phyloP scores from a whole-genome alignment of 2,329 filamentous ascomycete species.

The Fusarium floridanum region DNA sequence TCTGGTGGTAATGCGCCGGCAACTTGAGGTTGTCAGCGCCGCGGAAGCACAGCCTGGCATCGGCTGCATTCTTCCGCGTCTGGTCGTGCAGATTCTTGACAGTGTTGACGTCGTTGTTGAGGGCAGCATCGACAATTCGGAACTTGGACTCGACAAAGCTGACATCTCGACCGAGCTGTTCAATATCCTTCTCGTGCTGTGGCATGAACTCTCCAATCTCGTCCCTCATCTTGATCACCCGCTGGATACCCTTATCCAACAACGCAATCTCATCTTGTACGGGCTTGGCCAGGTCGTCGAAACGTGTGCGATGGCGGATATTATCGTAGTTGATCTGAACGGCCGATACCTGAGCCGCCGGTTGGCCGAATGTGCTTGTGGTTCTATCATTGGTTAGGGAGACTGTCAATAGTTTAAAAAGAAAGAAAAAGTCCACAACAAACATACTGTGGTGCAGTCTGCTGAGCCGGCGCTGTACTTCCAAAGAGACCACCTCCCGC shows the following conservation, averaged over 20 bases:
- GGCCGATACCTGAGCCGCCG: constrained; percentile 71
- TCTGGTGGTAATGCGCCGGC: constrained; percentile 68
- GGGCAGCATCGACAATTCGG: constrained; percentile 58
- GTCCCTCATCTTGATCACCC: constrained; percentile 82
- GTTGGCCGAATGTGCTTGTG: constrained; percentile 48
- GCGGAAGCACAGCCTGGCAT: constrained; percentile 79
- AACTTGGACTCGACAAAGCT: constrained; percentile 65
- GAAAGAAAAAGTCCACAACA: background rate
- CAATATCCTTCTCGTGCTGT: constrained; percentile 63
- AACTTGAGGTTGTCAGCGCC: constrained; percentile 81
- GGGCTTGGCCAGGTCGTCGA: constrained; percentile 87
- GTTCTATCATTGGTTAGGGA: constrained; percentile 45
- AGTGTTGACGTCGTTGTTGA: constrained; percentile 70
- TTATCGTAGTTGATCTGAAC: constrained; percentile 84
- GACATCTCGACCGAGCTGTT: constrained; percentile 61
- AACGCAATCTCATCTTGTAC: constrained; percentile 82
- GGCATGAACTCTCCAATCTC: constrained; percentile 79
- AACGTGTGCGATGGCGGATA: constrained; percentile 88
- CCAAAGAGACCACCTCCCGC: constrained; percentile 42
- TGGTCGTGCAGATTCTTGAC: constrained; percentile 73
- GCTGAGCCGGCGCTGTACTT: constrained; percentile 23
- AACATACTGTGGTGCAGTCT: constrained; percentile 20
- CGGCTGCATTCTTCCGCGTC: constrained; percentile 73
- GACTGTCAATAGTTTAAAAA: background rate
- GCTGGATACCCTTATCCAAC: constrained; percentile 84